Evolutionary conservation across 2,329 filamentous ascomycete species (phyloP), one percentile per base, ranked within the genome.

Genomic region (Fusarium sp.): DNA sequence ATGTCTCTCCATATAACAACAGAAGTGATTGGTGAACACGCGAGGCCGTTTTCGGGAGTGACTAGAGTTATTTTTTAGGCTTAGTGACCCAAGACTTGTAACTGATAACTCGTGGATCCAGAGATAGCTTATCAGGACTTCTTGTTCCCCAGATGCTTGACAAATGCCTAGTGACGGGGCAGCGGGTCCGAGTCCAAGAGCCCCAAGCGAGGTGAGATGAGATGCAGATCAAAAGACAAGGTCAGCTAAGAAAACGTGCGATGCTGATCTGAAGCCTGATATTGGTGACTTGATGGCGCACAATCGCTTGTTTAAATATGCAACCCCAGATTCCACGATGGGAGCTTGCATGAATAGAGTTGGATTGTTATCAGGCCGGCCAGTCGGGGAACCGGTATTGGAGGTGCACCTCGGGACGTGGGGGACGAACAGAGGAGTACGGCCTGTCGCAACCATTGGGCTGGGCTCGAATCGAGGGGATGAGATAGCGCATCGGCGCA

Each of bases 41-140:
- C 56, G 50, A 58, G 53, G 55, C 65, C 66, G 74, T 65, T 63
- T 60, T 74, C 68, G 72, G 68, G 72, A 72, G 56, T 50, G 63
- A 38, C 55, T 68, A 52, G 55, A 70, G 54, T 60, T 64, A 10
- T 68, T 68, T 68, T 65, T 69, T 62, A 54, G 58, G 59, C 72
- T 62, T 72, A 74, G 61, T 65, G 59, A 68, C 62, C 49, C 64
- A 74, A 61, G 42, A 55, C 62, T 70, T 50, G 56, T 57, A 50
- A 59, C 53, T 71, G 72, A 74, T 69, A 74, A 62, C 53, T 68
- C 55, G 33, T 75, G 67, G 64, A 68, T 62, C 62, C 35, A 60
- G 45, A 77, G 75, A 76, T 76, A 76, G 74, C 75, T 77, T 77
- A 77, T 77, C 75, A 76, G 72, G 41, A 52, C 46, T 59, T 59